Percentiles rank a stretch among this genome's conserved stretches.
Evolutionary conservation across 208 protist species (phyloP).

Genomic region (Zelonia costaricensis): DNA sequence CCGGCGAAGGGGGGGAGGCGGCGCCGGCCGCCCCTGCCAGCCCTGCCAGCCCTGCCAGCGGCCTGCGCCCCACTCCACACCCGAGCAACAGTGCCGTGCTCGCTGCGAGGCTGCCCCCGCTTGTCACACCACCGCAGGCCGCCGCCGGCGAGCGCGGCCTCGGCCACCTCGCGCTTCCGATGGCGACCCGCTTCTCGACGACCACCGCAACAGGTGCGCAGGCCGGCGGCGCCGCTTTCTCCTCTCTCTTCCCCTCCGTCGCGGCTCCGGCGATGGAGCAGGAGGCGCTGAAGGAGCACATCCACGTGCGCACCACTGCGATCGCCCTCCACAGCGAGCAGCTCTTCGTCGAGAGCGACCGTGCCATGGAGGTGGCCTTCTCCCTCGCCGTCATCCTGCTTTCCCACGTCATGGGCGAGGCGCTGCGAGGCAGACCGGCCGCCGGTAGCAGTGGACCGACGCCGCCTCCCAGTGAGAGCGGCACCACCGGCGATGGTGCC

Average conservation of each 20-base stretch:
- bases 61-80: too few relatives aligned
- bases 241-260: conserved; percentile 15
- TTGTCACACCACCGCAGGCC: too few relatives aligned
- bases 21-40: too few relatives aligned
- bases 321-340: conserved; percentile 11
- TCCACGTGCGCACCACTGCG: conserved; percentile 13
- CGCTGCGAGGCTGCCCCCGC: too few relatives aligned
- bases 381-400: conserved; percentile 26
- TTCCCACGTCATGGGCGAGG: conserved; percentile 30
- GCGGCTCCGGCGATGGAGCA: conserved; percentile 5
- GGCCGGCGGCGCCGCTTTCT: not conserved
- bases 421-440: conserved; percentile 9
- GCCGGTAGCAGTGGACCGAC: too few relatives aligned
- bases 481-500: not conserved
- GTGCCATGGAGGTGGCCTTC: conserved; percentile 29
- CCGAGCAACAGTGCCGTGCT: too few relatives aligned
- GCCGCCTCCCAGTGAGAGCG: not conserved
- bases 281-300: conserved; percentile 15
- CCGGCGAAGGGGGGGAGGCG: too few relatives aligned
- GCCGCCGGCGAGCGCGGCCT: too few relatives aligned
- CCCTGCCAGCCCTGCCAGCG: too few relatives aligned
- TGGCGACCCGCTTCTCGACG: too few relatives aligned
- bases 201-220: not conserved
- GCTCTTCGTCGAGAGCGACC: conserved; percentile 15
- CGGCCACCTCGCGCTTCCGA: too few relatives aligned